A percentile compares a stretch with the other conserved stretches of the same genome.
Conservation (phyloP, 148 eudicot genomes). For the Beta vulgaris region DNA sequence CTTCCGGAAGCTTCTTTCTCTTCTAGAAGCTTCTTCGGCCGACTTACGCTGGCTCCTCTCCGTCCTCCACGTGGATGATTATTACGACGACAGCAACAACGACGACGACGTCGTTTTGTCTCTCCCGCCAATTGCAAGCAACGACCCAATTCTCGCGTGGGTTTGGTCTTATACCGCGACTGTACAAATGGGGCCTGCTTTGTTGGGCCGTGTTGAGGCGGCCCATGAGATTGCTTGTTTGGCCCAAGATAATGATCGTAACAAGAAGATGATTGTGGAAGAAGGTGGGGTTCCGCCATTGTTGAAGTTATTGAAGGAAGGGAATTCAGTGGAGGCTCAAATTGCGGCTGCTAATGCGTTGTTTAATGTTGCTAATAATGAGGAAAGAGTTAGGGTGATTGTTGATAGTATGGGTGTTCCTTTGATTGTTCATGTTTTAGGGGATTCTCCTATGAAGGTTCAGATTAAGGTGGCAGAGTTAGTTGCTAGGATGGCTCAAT, state of each 20-base stretch:
- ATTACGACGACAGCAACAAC: neutral
- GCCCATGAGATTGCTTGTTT: slow-evolving; percentile 48
- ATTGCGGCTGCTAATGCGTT: slow-evolving; percentile 55
- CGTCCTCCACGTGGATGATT: slow-evolving; percentile 29
- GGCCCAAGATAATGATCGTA: slow-evolving; percentile 68
- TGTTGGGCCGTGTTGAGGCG: slow-evolving; percentile 51
- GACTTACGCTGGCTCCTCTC: slow-evolving; percentile 67
- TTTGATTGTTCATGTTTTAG: slow-evolving; percentile 49
- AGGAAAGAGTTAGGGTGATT: slow-evolving; percentile 42
- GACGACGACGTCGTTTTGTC: slow-evolving; percentile 31
- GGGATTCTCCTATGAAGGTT: slow-evolving; percentile 54
- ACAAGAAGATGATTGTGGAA: slow-evolving; percentile 65
- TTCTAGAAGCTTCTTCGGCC: slow-evolving; percentile 55
- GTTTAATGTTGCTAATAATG: slow-evolving; percentile 36
- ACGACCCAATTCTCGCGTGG: slow-evolving; percentile 76
- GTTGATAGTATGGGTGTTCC: slow-evolving; percentile 42
- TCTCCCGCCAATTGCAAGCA: slow-evolving; percentile 80
- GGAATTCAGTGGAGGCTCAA: slow-evolving; percentile 42
- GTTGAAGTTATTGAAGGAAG: slow-evolving; percentile 60
- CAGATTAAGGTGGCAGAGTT: slow-evolving; percentile 53
- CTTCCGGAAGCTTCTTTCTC: slow-evolving; percentile 41
- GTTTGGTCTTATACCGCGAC: slow-evolving; percentile 71
- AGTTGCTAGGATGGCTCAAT: slow-evolving; percentile 64
- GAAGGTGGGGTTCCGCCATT: slow-evolving; percentile 75
- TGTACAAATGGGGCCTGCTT: slow-evolving; percentile 33